Base-by-base conservation (phyloP, 2,329 filamentous ascomycete genomes). In the Teratosphaeriaceae sp. region DNA sequence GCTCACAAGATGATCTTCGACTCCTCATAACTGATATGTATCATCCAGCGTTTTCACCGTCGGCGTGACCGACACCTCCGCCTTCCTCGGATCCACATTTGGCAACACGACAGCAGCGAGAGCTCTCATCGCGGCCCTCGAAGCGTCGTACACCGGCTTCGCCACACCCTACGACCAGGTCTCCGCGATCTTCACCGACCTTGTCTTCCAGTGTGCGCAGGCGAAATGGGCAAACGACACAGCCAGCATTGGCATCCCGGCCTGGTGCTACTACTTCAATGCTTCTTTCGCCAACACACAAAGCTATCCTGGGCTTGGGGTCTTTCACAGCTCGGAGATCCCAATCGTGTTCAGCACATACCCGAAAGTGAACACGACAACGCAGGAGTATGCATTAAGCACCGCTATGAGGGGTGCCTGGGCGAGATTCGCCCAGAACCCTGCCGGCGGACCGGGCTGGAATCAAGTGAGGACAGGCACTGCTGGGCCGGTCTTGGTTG, bases 221-320 rank as follows among this genome's bases (percentile, higher is more conserved):
- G 54, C 54, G 12, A 45, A 47, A 12, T 55, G 50, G 37, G 52
- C 59, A 26, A 59, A 61, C 38, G 59, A 51, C 27, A 54, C 56
- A 2, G 59, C 58, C 15, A 24, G 45, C 4, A 44, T 51, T 16
- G 57, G 58, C 12, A 59, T 62, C 35, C 58, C 61, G 1, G 50
- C 59, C 21, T 67, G 62, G 62, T 52, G 62, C 18, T 67, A 65
- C 51, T 60, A 60, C 40, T 66, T 59, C 55, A 66, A 65, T 41
- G 60, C 60, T 30, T 50, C 53, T 3, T 65, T 64, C 47, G 43
- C 54, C 11, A 65, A 65, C 45, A 55, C 51, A 3, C 57, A 62
- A 40, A 39, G 44, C 21, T 58, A 53, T 44, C 54, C 50, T 4
- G 50, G 45, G 15, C 42, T 59, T 6, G 63, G 63, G 16, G 61